Percentiles rank a stretch among this genome's conserved stretches.
Evolutionary conservation across 352 stramenopile genomes (phyloP).

Genomic region (Globisporangium mamillatum): DNA sequence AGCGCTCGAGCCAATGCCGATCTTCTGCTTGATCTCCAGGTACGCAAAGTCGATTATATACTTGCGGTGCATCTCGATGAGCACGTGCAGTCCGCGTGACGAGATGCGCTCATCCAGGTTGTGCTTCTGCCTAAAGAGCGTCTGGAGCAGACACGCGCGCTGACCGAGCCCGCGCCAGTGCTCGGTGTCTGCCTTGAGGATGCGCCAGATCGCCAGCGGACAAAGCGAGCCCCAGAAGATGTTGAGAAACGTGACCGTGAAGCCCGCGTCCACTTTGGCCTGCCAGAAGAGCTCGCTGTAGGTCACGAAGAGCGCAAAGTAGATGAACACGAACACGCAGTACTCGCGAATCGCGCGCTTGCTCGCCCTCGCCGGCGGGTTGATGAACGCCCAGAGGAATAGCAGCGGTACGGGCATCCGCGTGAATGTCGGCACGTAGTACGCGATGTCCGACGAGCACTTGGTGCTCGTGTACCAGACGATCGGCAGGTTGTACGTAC

Average conservation of each 20-base stretch:
- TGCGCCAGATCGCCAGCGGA: constrained; percentile 67
- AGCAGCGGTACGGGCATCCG: constrained; percentile 38
- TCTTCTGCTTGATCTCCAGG: constrained; percentile 48
- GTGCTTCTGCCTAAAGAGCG: constrained; percentile 45
- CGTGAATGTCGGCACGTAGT: constrained; percentile 39
- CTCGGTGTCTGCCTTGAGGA: constrained; percentile 68
- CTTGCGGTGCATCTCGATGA: constrained; percentile 75
- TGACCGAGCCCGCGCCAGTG: constrained; percentile 67
- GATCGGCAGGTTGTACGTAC: constrained; percentile 57
- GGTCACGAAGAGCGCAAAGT: constrained; percentile 36
- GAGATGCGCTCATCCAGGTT: constrained; percentile 53
- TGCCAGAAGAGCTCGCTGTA: constrained; percentile 41
- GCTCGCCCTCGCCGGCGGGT: constrained; percentile 41
- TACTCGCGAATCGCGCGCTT: constrained; percentile 54
- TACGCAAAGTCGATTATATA: constrained; percentile 74
- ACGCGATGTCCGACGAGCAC: constrained; percentile 8
- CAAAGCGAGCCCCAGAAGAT: constrained; percentile 51
- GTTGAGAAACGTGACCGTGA: constrained; percentile 32
- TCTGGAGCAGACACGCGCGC: constrained; percentile 53
- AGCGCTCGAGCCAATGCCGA: constrained; percentile 53
- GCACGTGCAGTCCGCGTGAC: constrained; percentile 57
- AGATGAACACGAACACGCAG: constrained; percentile 43
- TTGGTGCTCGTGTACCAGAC: constrained; percentile 31
- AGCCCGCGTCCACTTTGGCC: constrained; percentile 24
- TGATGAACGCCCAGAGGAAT: constrained; percentile 44